Evolutionary conservation across 345 rosid species (phyloP), one percentile per base, ranked within the genome.

Genomic region (Chamaenerion angustifolium): DNA sequence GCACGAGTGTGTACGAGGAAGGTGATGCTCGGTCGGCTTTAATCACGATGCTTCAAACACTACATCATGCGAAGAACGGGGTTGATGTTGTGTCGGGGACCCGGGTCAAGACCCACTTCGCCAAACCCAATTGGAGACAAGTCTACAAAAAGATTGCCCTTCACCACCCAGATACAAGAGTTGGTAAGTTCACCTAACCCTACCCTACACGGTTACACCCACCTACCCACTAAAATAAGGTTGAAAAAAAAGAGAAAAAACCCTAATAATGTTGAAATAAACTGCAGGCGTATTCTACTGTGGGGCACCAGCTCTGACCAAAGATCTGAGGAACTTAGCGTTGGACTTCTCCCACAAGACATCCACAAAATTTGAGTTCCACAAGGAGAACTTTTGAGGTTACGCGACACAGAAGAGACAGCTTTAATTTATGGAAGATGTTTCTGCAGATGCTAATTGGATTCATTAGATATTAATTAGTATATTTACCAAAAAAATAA

Each of bases 21-120:
- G 98, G 98, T 62, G 98, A 90, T 70, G 98, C 96, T 6, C 68
- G 98, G 58, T 90, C 95, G 37, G 96, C 98, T 1, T 81, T 90
- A 12, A 86, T 87, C 6, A 80, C 76, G 44, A 90, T 86, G 98
- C 88, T 83, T 6, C 96, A 90, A 63, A 76, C 78, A 52, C 73
- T 90, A 50, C 96, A 87, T 57, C 95, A 83, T 63, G 98, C 98
- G 13, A 86, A 82, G 77, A 76, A 90, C 53, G 98, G 96, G 45
- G 77, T 87, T 8, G 98, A 92, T 25, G 69, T 87, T 16, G 89
- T 92, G 57, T 87, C 98, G 2, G 76, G 83, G 51, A 83, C 95
- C 56, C 77, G 85, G 78, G 98, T 87, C 71, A n/a, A 25, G 41
- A 44, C 16, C 49, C 96, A 90, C 71, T 90, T 87, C 51, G 76